Evolutionary conservation across 2,329 filamentous ascomycete genomes (phyloP), one percentile per base, ranked within the genome.

Genomic region (Neonectria punicea): DNA sequence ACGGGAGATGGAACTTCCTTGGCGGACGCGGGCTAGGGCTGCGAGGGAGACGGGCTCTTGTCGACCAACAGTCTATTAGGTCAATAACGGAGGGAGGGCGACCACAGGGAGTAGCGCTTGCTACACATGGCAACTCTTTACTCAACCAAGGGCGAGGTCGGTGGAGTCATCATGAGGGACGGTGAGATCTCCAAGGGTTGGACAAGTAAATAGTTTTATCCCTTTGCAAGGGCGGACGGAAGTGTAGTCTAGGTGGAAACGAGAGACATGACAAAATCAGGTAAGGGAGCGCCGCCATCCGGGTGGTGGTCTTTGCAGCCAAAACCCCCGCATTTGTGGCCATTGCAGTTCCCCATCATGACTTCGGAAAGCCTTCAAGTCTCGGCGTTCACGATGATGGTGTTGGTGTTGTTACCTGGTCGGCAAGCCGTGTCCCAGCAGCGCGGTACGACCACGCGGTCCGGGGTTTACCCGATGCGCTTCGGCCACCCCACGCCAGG

Each of bases 391-490:
- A 53, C 66, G 34, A 60, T 65, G 46, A 55, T 61, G 53, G 46
- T 57, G 53, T 65, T 57, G 46, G 53, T 60, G 63, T 55, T 67
- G 69, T 25, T 25, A 6, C 46, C 13, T 20, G 10, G 36, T 44
- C 47, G 43, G 22, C 36, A 30, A 44, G 16, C 41, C 36, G 20
- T 5, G 53, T 65, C 63, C 68, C 68, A 71, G 60, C 55, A 66
- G 58, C 11, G 43, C 11, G 72, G 70, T 68, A 66, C 61, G 32
- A 54, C 30, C 13, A 14, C 30, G 34, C 69, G 70, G 68, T 56
- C 74, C 74, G 74, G 47, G 1, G 60, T 74, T 75, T 73, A 70
- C 70, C 74, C 73, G 73, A 53, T 58, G 57, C 57, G 49, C 68
- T 51, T 66, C 58, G 53, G 59, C 41, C 65, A 56, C 65, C 57